A percentile compares a stretch with the other conserved stretches of the same genome.
phyloP scores from a whole-genome alignment of 2,329 filamentous ascomycete genomes.

The Lasiodiplodia hormozganensis region DNA sequence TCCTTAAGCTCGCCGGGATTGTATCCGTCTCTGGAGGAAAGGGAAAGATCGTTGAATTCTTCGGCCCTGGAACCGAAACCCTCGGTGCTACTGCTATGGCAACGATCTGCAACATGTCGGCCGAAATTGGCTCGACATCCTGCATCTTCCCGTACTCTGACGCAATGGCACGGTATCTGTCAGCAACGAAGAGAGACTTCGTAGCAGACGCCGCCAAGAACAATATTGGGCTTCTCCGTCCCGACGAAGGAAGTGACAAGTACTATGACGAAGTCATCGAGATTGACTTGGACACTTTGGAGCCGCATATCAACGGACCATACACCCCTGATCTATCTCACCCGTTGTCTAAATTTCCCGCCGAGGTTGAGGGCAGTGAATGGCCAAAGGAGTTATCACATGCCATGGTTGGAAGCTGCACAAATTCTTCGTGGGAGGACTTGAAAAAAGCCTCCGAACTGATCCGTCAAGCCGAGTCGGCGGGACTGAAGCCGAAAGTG shows the following conservation, averaged over 20 bases:
- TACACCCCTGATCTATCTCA: conserved; percentile 46
- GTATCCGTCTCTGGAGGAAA: conserved; percentile 46
- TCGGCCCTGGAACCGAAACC: conserved; percentile 43
- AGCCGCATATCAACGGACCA: conserved; percentile 47
- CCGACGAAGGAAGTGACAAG: conserved; percentile 41
- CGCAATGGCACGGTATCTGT: conserved; percentile 43
- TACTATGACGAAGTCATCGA: conserved; percentile 47
- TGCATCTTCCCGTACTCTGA: conserved; percentile 48
- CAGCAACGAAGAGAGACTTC: conserved; percentile 38
- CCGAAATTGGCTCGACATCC: conserved; percentile 48
- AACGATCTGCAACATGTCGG: conserved; percentile 49
- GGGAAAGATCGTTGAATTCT: conserved; percentile 47
- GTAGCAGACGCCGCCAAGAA: conserved; percentile 38
- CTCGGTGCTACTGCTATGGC: conserved; percentile 48
- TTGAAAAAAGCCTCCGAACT: conserved; percentile 41
- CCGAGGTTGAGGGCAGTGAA: conserved; percentile 36
- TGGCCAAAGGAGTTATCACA: conserved; percentile 43
- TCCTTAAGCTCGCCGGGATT: conserved; percentile 47
- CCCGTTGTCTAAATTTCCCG: conserved; percentile 41
- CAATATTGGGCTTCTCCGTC: conserved; percentile 33
- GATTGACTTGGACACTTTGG: conserved; percentile 44
- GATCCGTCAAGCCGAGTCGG: conserved; percentile 40
- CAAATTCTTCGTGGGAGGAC: conserved; percentile 49
- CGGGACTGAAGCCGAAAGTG: conserved; percentile 41
- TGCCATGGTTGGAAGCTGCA: conserved; percentile 45